Base-by-base conservation (phyloP, 139 green algal genomes). In the Spirogloea muscicola region DNA sequence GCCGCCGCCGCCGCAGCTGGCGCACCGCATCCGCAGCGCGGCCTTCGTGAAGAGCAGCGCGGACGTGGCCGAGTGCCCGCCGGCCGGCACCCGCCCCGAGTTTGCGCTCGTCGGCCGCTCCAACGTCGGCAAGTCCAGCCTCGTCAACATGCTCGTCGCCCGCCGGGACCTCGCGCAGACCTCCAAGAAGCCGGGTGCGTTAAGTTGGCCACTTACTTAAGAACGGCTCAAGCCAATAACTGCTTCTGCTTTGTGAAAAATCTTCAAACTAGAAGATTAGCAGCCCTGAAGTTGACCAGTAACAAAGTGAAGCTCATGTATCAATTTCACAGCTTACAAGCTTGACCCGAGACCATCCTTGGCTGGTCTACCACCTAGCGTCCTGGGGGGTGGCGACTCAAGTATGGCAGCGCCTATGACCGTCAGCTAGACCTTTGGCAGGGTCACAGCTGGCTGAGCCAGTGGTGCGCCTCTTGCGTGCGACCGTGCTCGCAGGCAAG, bases 111-210 rank as follows among this genome's bases (percentile, higher is more conserved):
- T 98, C 48, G 93, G 93, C 0, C 86, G 92, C 3, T 95, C 87
- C 37, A 98, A 98, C 83, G 93, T 98, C n/a, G 93, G 93, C 61
- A 98, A 98, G 80, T 95, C 88, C 2, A 96, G 89, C 0, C 85
- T 98, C 3, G 97, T 98, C 77, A 98, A 98, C 86, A 81, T 95
- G 81, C 67, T 98, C 34, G 96, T 92, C 2, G 77, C 79, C 5
- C 77, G 83, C 18, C 89, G 84, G 36, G 62, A 80, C 21, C 82
- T 98, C 27, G 93, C 93, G 1, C 81, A 89, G 79, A 88, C 95
- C 0, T 98, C 93, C 3, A 98, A 98, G 61, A 88, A 89, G 44
- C 93, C 93, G 63, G 91, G 91, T 96, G 39, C 13, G 81, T n/a
- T n/a, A n/a, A n/a, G n/a, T n/a, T n/a, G n/a, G n/a, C n/a, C n/a